Conservation (phyloP, 1,139 yeast species). For the Dujonia santamariae region DNA sequence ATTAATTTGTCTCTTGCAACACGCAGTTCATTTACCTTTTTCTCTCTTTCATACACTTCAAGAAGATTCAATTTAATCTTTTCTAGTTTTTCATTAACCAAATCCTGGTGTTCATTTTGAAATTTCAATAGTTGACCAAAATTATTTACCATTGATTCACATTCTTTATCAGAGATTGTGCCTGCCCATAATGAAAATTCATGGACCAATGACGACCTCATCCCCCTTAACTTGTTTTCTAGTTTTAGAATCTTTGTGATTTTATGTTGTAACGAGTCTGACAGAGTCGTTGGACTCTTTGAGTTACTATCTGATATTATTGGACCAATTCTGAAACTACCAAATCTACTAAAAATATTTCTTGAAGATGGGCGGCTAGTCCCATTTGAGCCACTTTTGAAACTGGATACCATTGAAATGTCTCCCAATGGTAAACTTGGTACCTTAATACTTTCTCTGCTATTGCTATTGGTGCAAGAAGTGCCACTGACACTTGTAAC, state of each 20-base stretch:
- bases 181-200: slow-evolving; percentile 43
- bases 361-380: too few relatives aligned
- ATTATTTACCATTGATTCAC: slow-evolving; percentile 36
- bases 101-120: slow-evolving; percentile 32
- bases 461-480: too few relatives aligned
- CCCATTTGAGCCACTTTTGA: too few relatives aligned
- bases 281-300: slow-evolving; percentile 10
- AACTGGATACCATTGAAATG: too few relatives aligned
- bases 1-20: slow-evolving; percentile 30
- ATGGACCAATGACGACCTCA: slow-evolving; percentile 32
- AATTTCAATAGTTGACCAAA: slow-evolving; percentile 33
- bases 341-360: too few relatives aligned
- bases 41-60: slow-evolving; percentile 51
- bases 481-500: too few relatives aligned
- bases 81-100: slow-evolving; percentile 37
- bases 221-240: slow-evolving; percentile 30
- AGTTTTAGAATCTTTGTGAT: slow-evolving; percentile 30
- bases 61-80: slow-evolving; percentile 38
- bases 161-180: slow-evolving; percentile 36
- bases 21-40: slow-evolving; percentile 37
- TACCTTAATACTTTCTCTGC: too few relatives aligned
- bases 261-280: slow-evolving; percentile 19
- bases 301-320: slow-evolving; percentile 2
- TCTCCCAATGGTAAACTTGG: too few relatives aligned
- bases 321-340: too few relatives aligned